Evolutionary conservation across 257 asterid genomes (phyloP).

Genomic region (Sherardia arvensis): DNA sequence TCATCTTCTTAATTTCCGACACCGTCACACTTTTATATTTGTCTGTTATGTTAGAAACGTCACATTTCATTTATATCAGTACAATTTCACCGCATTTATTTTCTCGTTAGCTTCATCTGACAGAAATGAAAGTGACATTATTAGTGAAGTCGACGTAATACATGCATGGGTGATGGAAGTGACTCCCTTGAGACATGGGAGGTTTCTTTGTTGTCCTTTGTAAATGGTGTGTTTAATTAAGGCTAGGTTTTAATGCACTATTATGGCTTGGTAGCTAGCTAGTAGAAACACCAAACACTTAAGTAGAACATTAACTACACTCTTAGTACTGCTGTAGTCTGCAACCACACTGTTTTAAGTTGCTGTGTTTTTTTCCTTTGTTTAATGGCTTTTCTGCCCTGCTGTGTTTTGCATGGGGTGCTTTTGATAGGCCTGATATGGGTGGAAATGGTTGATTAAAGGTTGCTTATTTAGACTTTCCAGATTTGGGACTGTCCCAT

Average conservation of each 20-base stretch:
- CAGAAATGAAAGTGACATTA: not conserved
- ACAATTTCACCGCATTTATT: no score
- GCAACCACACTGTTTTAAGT: no score
- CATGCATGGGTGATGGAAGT: conserved; percentile 13
- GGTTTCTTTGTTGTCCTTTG: not conserved
- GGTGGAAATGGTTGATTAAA: conserved; percentile 23
- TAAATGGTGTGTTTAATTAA: not conserved
- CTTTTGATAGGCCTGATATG: conserved; percentile 9
- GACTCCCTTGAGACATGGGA: conserved; percentile 3
- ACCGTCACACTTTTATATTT: not conserved
- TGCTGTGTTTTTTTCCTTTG: not conserved
- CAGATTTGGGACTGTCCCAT: conserved; percentile 12
- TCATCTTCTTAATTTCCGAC: not conserved
- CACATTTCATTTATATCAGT: no score
- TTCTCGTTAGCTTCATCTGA: no score
- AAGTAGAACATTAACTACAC: not conserved
- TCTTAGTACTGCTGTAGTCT: not conserved
- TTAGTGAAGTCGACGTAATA: not conserved
- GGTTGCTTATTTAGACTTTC: conserved; percentile 13
- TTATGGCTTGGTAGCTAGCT: not conserved
- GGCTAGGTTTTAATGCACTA: not conserved
- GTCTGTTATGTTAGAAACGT: not conserved
- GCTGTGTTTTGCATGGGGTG: not conserved
- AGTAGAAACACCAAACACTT: not conserved
- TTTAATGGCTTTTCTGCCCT: not conserved